Base-by-base conservation (phyloP, 2,329 filamentous ascomycete genomes). In the Sporothrix schenckii region DNA sequence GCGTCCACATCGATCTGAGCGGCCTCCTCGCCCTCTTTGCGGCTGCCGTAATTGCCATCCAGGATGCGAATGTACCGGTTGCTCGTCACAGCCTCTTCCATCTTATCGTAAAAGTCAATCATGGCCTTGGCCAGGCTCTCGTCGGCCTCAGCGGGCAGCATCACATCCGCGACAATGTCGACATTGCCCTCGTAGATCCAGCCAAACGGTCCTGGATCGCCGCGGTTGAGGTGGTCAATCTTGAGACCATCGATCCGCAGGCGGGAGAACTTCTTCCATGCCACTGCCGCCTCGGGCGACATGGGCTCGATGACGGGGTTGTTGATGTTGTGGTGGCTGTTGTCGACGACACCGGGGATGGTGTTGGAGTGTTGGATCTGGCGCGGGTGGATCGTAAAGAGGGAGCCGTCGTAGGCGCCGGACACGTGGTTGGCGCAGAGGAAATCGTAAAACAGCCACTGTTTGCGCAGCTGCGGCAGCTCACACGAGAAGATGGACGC, bases 121-220 rank as follows among this genome's bases (percentile, higher is more conserved):
- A 99, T 92, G 60, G 97, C 93, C 79, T 97, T 97, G 30, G 91
- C 91, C 70, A 99, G 90, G 73, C 94, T 92, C 73, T 94, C 93
- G 71, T 97, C 92, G 53, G 89, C 88, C 69, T 98, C 95, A 44
- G 89, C 88, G 0, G 95, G 95, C 72, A 99, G 92, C 88, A 97
- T 94, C 74, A 99, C 89, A 76, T 99, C 95, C 7, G 95, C 92
- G 16, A 98, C 90, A 72, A 99, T 97, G 78, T 99, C 95, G 53
- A 99, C 93, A 73, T 95, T 97, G 47, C 95, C 95, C 80, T 98
- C 93, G 74, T 96, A 92, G 68, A 99, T 99, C 95, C 95, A 99
- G 3, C 93, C 94, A 79, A 99, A 97, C 0, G 94, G 94, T 0
- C 95, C 95, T 72, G 95, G 89, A 21, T 97, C 93, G 30, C 94